A percentile compares a stretch with the other conserved stretches of the same genome.
Evolutionary conservation across 345 rosid species (phyloP).

Genomic region (Hypericum androsaemum): DNA sequence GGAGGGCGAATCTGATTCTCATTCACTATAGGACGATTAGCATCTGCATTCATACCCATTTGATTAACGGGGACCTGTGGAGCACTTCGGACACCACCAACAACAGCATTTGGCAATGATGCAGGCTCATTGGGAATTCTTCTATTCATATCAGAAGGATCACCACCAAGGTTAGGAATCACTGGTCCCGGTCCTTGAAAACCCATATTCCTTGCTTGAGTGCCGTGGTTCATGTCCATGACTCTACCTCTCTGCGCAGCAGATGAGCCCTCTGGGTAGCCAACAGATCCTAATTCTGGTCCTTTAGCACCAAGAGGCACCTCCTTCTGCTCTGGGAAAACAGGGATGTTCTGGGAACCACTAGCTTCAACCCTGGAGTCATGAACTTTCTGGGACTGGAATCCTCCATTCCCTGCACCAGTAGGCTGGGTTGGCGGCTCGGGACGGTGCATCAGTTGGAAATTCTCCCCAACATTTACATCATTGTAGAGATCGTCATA

Average conservation of each 20-base stretch:
- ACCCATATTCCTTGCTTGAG: conserved; percentile 32
- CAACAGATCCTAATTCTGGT: conserved; percentile 37
- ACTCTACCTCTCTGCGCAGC: conserved; percentile 32
- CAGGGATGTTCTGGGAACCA: conserved; percentile 31
- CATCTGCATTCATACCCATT: conserved; percentile 30
- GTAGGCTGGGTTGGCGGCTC: conserved; percentile 34
- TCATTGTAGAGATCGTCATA: conserved; percentile 82
- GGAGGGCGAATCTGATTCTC: conserved; percentile 53
- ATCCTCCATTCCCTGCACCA: conserved; percentile 28
- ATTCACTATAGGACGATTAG: conserved; percentile 23
- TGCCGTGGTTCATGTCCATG: conserved; percentile 28
- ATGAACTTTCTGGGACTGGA: conserved; percentile 24
- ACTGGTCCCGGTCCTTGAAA: conserved; percentile 40
- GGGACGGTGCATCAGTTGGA: conserved; percentile 47
- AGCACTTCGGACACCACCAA: conserved; percentile 39
- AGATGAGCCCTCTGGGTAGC: conserved; percentile 37
- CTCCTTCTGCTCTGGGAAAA: conserved; percentile 27
- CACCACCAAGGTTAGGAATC: conserved; percentile 25
- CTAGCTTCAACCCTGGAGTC: conserved; percentile 33
- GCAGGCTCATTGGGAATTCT: conserved; percentile 40
- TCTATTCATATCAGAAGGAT: conserved; percentile 37
- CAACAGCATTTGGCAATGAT: conserved; percentile 35
- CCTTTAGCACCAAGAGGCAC: conserved; percentile 25
- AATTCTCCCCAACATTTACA: conserved; percentile 79
- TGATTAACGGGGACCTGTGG: conserved; percentile 47